Evolutionary conservation across 2,329 filamentous ascomycete species (phyloP), one percentile per base, ranked within the genome.

Genomic region (Cladosporium sp.): DNA sequence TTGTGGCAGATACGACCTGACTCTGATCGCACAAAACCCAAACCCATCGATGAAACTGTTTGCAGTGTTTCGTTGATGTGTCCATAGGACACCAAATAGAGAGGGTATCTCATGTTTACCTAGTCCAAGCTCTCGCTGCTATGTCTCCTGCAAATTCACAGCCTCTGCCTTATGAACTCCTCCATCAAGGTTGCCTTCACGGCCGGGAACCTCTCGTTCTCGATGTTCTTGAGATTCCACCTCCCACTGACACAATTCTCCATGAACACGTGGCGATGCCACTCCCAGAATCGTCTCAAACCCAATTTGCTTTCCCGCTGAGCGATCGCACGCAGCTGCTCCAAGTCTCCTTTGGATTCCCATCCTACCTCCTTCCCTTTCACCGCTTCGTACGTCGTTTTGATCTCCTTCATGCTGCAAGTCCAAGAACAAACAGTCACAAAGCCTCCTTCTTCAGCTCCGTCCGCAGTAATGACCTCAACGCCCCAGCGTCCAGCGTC

Each of bases 151-250:
- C 8, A 11, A 12, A 4, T 21, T 47, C n/a, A 57, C 52, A 57
- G 52, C 30, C 30, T 57, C 52, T 67, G 30, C 34, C 44, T 61
- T 11, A 67, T 38, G 51, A 67, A 65, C 6, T 65, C 21, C 41
- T 64, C 60, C 54, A 67, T 24, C 14, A 36, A 60, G 7, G 62
- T 65, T 18, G 54, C 21, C 36, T 51, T 67, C 32, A 67, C 62
- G 8, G 32, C 24, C 28, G 41, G 59, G 28, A 61, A 61, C 4
- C 41, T 41, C 0, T 34, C 38, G 26, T 61, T 61, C 11, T 61
- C 59, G 10, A 61, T 11, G 5, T 61, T 24, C 59, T 61, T 61
- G 7, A 61, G 28, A 34, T 61, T 61, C 59, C 59, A 61, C 38
- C 38, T 32, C 26, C 59, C 59, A 36, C 59, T 61, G 3, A 61